Evolutionary conservation across 768 basidiomycete genomes (phyloP).

Genomic region (Lactarius vividus): DNA sequence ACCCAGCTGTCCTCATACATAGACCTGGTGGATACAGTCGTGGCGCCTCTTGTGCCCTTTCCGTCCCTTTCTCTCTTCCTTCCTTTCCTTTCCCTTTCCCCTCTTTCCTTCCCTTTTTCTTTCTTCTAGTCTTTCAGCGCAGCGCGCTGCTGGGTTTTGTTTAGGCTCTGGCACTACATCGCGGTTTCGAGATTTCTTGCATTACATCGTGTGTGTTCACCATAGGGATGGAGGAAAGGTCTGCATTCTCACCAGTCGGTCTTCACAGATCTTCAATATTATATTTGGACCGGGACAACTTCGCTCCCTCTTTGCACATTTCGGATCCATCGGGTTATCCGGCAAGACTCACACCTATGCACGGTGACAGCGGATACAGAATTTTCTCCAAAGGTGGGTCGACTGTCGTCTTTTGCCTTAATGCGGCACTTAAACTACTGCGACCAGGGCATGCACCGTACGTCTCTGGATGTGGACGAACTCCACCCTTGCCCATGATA

Average conservation of each 20-base stretch:
- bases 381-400: conserved; percentile 11
- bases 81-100: not conserved
- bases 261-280: not conserved
- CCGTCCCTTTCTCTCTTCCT: not conserved
- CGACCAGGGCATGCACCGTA: conserved; percentile 5
- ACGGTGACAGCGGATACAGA: not conserved
- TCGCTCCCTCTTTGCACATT: not conserved
- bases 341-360: not conserved
- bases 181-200: conserved; percentile 15
- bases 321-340: not conserved
- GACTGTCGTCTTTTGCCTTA: not conserved
- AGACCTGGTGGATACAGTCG: not conserved
- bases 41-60: not conserved
- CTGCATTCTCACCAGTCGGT: not conserved
- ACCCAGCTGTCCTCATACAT: not conserved
- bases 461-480: not conserved
- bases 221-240: not conserved
- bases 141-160: conserved; percentile 19
- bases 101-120: not conserved
- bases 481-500: not conserved
- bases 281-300: not conserved
- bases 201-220: conserved; percentile 2
- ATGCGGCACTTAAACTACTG: not conserved
- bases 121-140: conserved; percentile 8
- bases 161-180: not conserved